Conservation (phyloP, 2,329 filamentous ascomycete species). For the Furcasterigmium sp. region DNA sequence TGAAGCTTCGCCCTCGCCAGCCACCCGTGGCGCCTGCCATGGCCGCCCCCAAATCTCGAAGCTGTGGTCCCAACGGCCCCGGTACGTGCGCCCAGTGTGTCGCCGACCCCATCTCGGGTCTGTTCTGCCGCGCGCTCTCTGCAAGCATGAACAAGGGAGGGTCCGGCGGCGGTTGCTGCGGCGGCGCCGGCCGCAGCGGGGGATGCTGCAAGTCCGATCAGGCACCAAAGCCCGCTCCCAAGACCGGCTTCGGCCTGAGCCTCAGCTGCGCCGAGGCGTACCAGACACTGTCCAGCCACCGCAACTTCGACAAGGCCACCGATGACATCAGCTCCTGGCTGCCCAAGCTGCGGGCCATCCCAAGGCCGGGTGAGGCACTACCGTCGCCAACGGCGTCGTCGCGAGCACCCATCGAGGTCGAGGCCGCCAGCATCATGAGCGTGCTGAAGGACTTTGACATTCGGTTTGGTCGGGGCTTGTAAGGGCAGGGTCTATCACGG, state of each 20-base stretch:
- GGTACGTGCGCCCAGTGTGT: slow-evolving; percentile 77
- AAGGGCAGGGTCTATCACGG: neutral
- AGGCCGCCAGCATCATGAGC: slow-evolving; percentile 80
- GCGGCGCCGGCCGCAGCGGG: slow-evolving; percentile 51
- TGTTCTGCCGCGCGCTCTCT: slow-evolving; percentile 78
- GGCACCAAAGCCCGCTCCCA: slow-evolving; percentile 14
- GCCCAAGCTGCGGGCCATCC: slow-evolving; percentile 62
- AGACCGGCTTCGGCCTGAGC: slow-evolving; percentile 42
- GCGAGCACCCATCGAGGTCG: slow-evolving; percentile 66
- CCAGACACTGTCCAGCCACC: slow-evolving; percentile 71
- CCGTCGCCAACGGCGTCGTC: slow-evolving; percentile 11
- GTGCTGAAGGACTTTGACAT: slow-evolving; percentile 79
- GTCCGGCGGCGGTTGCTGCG: slow-evolving; percentile 42
- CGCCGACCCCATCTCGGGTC: slow-evolving; percentile 70
- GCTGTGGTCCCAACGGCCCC: slow-evolving; percentile 63
- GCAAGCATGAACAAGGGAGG: slow-evolving; percentile 50
- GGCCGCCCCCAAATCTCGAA: slow-evolving; percentile 43
- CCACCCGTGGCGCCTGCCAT: slow-evolving; percentile 27
- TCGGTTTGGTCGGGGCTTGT: slow-evolving; percentile 49
- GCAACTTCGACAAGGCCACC: slow-evolving; percentile 67
- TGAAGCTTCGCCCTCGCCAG: slow-evolving; percentile 48
- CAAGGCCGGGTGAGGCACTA: slow-evolving; percentile 27
- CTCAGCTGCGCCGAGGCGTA: slow-evolving; percentile 73
- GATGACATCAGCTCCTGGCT: slow-evolving; percentile 74
- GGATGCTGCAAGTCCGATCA: slow-evolving; percentile 59